These are phyloP conservation scores for Tylopilus rubrobrunneus DNA, from an alignment of 768 basidiomycete genomes.

Conservation along the genomic window DNA sequence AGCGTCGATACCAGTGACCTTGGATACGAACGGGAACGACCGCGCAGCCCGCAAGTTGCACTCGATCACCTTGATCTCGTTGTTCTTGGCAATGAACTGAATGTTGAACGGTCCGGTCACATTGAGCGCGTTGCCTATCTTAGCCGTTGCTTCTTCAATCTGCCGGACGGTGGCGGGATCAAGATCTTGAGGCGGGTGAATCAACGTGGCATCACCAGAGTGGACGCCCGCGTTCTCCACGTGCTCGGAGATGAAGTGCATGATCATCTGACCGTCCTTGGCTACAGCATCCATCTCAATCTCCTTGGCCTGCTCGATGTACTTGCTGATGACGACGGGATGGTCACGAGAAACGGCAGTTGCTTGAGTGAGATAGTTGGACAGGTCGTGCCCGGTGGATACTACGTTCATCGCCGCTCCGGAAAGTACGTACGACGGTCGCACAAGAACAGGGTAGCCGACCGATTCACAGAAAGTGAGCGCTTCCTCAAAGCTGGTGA, in stretches of 20 bases:
- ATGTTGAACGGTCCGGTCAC: slow-evolving; percentile 99
- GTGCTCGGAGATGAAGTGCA: slow-evolving; percentile 99
- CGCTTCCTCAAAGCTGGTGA: slow-evolving; percentile 88
- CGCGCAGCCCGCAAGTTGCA: slow-evolving; percentile 97
- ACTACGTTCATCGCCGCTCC: slow-evolving; percentile 99
- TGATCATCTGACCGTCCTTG: slow-evolving; percentile 94
- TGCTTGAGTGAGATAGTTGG: slow-evolving; percentile 90
- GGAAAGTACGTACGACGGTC: slow-evolving; percentile 98
- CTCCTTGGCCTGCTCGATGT: slow-evolving; percentile 99
- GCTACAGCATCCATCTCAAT: slow-evolving; percentile 99
- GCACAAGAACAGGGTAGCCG: slow-evolving; percentile 92
- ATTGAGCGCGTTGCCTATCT: slow-evolving; percentile 96
- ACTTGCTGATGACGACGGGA: slow-evolving; percentile 98
- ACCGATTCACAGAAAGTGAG: slow-evolving; percentile 87
- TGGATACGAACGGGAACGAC: slow-evolving; percentile 98
- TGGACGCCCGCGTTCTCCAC: slow-evolving; percentile 99
- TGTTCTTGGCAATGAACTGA: slow-evolving; percentile 99
- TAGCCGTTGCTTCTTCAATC: slow-evolving; percentile 94
- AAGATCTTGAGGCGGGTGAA: slow-evolving; percentile 96
- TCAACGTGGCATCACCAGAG: slow-evolving; percentile 97
- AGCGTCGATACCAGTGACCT: slow-evolving; percentile 95
- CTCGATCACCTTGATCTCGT: slow-evolving; percentile 99
- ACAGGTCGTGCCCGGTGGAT: slow-evolving; percentile 85
- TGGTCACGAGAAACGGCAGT: slow-evolving; percentile 95
- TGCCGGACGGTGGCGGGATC: slow-evolving; percentile 95